Evolutionary conservation across 148 eudicot genomes (phyloP), one percentile per base, ranked within the genome.

Genomic region (Vaccinium myrtillus): DNA sequence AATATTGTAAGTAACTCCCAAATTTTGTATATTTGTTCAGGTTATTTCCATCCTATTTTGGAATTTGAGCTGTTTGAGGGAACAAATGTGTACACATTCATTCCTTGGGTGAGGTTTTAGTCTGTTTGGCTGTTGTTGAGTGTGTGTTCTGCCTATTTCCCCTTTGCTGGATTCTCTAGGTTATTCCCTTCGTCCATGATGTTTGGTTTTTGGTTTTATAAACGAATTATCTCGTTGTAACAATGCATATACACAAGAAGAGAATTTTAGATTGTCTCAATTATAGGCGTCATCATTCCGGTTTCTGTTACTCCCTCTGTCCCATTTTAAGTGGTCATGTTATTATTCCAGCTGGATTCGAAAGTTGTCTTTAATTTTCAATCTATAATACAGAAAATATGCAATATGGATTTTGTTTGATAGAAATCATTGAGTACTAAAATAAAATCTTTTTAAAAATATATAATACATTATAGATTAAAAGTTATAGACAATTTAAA

Each of bases 1-100:
- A 77, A 85, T 79, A 81, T 80, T 87, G 93, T 91, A 83, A 84
- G 90, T 82, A 7, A 49, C 49, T 71, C 27, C 46, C 8, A 32
- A 65, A 65, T 50, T 10, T 78, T 10, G 76, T 48, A 77, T 59
- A 7, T 55, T 53, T 13, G 23, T 53, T n/a, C 49, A 36, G 18
- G 19, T 82, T 7, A 5, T 75, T 50, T 25, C 14, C 50, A 74
- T 54, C 11, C 55, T 36, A 11, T 21, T 83, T 32, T 8, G 30
- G 11, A 30, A 6, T 75, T 12, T 30, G 14, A 19, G 48, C 61
- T 54, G 27, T 63, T 43, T 46, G 53, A 43, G 63, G 53, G 74
- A 30, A 21, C 46, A 55, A 80, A 59, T 80, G 49, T n/a, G 23
- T 39, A 27, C 25, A 19, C 49, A 30, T 49, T 5, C 53, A 50